Percentiles rank a stretch among this genome's conserved stretches.
These are phyloP conservation scores for Corchorus capsularis DNA, from an alignment of 345 rosid genomes.

Conservation along the genomic window DNA sequence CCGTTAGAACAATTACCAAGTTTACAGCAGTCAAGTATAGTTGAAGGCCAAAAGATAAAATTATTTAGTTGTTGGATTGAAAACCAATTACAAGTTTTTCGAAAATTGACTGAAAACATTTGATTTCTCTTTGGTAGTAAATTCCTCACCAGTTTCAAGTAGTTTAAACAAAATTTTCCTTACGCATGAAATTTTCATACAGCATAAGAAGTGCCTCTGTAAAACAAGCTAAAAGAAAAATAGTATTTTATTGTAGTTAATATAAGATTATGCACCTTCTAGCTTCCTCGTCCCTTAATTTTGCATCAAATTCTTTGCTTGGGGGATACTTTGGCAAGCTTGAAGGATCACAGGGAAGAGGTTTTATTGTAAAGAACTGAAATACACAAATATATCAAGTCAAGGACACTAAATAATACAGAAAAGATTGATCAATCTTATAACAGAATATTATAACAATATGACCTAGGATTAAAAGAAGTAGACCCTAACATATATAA, in stretches of 20 bases:
- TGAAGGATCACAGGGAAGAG: constrained; percentile 93
- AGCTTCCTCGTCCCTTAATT: constrained; percentile 87
- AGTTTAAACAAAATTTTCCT: constrained; percentile 6
- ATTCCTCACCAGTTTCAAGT: background rate
- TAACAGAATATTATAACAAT: constrained; percentile 1
- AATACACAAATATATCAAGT: constrained; percentile 30
- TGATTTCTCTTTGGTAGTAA: background rate
- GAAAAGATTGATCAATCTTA: background rate
- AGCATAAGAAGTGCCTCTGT: background rate
- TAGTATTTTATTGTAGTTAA: background rate
- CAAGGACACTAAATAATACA: background rate
- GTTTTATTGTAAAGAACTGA: constrained; percentile 82
- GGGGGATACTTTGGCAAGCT: constrained; percentile 97
- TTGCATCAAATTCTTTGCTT: constrained; percentile 97
- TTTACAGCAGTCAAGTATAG: constrained; percentile 3
- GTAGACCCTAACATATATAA: background rate
- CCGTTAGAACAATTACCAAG: background rate
- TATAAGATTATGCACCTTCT: constrained; percentile 60
- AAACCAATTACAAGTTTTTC: constrained; percentile 6
- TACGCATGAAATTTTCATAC: background rate
- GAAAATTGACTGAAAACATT: background rate
- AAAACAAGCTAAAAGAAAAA: background rate
- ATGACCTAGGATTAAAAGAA: background rate
- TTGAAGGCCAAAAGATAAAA: background rate
- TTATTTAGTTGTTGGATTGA: background rate